Evolutionary conservation across 768 basidiomycete species (phyloP), one percentile per base, ranked within the genome.

Genomic region (Chalciporus piperatus): DNA sequence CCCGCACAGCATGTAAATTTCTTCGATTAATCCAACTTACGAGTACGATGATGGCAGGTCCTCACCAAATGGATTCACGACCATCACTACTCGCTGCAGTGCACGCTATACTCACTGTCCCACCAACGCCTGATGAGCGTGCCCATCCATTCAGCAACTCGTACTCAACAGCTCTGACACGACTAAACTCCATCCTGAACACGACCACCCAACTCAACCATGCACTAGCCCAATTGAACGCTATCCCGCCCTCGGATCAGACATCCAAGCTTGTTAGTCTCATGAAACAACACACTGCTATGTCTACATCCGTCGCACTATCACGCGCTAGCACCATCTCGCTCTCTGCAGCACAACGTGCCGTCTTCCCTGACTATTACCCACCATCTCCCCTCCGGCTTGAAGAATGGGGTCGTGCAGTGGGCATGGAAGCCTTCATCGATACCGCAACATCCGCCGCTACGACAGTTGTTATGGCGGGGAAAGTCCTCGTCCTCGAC

Each of bases 401-500:
- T 14, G 77, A 80, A 56, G 65, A 76, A 28, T 89, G 85, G 83
- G 83, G 81, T 6, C 76, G 74, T 16, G 70, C 76, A 23, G 82
- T 76, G 5, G 87, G 85, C 23, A 86, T 90, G 86, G 86, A 90
- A 59, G 74, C 82, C 4, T 91, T 87, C 72, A 80, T 76, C 53
- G 88, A 89, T 55, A 73, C 74, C 52, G 78, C 77, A 14, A 35
- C 52, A 14, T 58, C 62, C n/a, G 43, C 59, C 40, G 71, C 72
- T 22, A 71, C 77, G 37, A 83, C 77, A 0, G 70, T 89, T 35
- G 77, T 85, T 17, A 76, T 90, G 33, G 89, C 83, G 4, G 89
- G 89, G 2, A 89, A 89, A 64, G 82, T 89, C n/a, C 71, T 92
- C 10, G 88, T 91, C 30, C 70, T 91, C 48, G 89, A 92, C 63